Evolutionary conservation across 2,329 filamentous ascomycete genomes (phyloP).

Genomic region (Botrytis galanthina): DNA sequence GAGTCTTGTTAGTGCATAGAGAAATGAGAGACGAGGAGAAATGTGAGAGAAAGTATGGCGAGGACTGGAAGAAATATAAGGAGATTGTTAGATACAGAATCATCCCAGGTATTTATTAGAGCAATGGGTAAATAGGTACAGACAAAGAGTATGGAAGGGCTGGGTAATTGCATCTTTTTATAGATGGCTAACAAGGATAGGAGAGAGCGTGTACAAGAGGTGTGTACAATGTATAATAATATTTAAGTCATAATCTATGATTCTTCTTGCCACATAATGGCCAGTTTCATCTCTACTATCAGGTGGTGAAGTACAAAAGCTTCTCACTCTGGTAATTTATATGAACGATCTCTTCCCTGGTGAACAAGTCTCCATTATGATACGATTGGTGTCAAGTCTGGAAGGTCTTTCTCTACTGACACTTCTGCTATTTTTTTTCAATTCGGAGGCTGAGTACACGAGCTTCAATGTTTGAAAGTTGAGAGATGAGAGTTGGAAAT

Average conservation of each 20-base stretch:
- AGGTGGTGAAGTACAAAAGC: neutral
- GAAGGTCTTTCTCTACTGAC: neutral
- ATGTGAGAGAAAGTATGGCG: conserved; percentile 86
- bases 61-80: conserved; percentile 88
- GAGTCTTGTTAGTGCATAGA: conserved; percentile 78
- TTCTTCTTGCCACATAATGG: neutral
- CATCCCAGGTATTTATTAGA: conserved; percentile 77
- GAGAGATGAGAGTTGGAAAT: too few relatives aligned
- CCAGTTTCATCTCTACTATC: neutral
- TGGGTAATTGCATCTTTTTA: neutral
- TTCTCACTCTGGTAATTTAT: neutral
- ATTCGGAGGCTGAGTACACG: too few relatives aligned
- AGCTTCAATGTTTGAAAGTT: too few relatives aligned
- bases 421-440: too few relatives aligned
- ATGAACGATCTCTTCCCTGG: neutral
- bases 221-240: neutral
- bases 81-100: conserved; percentile 70
- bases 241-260: neutral
- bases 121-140: neutral
- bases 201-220: neutral
- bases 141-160: neutral
- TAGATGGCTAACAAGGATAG: neutral
- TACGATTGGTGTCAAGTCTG: neutral
- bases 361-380: neutral
- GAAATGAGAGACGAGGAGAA: conserved; percentile 88